Conservation (phyloP, 2,329 filamentous ascomycete genomes). For the Penicillium oxalicum region DNA sequence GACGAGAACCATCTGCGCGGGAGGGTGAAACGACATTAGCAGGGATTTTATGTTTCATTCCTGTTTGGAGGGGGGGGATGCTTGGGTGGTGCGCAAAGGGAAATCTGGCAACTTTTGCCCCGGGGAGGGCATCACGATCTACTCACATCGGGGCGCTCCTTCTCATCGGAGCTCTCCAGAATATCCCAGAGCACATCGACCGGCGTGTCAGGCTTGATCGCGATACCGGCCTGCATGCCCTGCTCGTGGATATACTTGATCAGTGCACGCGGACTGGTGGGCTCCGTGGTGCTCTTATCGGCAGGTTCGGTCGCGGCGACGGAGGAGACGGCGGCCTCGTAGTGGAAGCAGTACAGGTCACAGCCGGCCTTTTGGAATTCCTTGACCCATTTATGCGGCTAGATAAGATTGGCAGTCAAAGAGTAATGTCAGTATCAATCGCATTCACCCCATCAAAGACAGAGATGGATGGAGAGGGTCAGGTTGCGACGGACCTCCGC, state of each 20-base stretch:
- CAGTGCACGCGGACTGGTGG: conserved; percentile 76
- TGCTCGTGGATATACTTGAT: conserved; percentile 85
- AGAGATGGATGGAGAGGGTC: too few relatives aligned
- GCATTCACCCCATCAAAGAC: too few relatives aligned
- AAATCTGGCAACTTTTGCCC: background rate
- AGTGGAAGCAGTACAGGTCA: conserved; percentile 99
- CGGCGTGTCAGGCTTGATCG: conserved; percentile 85
- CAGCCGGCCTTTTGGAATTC: conserved; percentile 91
- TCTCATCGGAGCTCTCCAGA: conserved; percentile 63
- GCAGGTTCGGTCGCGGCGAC: conserved; percentile 77
- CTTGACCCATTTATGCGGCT: conserved; percentile 98
- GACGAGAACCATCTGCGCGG: conserved; percentile 80
- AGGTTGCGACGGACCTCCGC: conserved; percentile 61
- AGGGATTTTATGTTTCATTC: background rate
- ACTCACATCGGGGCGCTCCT: conserved; percentile 83
- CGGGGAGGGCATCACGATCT: background rate
- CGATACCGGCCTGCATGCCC: conserved; percentile 86
- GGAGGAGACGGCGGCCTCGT: conserved; percentile 82
- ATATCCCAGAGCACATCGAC: conserved; percentile 92
- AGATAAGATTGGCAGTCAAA: conserved; percentile 3
- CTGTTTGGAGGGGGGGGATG: background rate
- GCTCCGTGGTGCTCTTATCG: conserved; percentile 55
- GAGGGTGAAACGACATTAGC: conserved; percentile 2
- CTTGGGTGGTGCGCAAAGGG: background rate
- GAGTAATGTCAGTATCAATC: background rate